These are phyloP conservation scores for Nicotiana obtusifolia DNA, from an alignment of 257 asterid species.

Conservation along the genomic window DNA sequence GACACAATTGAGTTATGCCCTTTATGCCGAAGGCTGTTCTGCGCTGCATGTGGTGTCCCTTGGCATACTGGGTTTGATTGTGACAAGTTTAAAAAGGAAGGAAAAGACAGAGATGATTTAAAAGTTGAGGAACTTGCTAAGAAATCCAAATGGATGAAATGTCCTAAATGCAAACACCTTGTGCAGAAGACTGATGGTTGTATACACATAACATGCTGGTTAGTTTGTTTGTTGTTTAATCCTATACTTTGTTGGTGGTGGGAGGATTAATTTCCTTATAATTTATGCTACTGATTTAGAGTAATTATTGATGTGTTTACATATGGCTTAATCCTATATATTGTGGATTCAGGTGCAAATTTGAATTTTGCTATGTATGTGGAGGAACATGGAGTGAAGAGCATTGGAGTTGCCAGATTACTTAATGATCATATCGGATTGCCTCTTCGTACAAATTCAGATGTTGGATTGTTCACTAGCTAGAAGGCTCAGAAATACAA, in stretches of 20 bases:
- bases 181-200: conserved; percentile 12
- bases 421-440: background rate
- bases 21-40: background rate
- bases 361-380: conserved; percentile 13
- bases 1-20: background rate
- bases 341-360: conserved; percentile 4
- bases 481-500: background rate
- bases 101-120: background rate
- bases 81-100: background rate
- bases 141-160: background rate
- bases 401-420: conserved; percentile 12
- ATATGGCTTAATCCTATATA: background rate
- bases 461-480: background rate
- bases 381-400: conserved; percentile 11
- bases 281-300: background rate
- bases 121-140: conserved; percentile 4
- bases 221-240: background rate
- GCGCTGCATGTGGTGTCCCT: conserved; percentile 3
- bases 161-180: conserved; percentile 9
- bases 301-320: background rate
- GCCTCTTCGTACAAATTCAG: background rate
- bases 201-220: conserved; percentile 12
- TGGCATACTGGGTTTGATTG: conserved; percentile 1
- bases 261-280: background rate
- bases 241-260: background rate